Base-by-base conservation (phyloP, 2,329 filamentous ascomycete species). In the Hypoxylon sp. region DNA sequence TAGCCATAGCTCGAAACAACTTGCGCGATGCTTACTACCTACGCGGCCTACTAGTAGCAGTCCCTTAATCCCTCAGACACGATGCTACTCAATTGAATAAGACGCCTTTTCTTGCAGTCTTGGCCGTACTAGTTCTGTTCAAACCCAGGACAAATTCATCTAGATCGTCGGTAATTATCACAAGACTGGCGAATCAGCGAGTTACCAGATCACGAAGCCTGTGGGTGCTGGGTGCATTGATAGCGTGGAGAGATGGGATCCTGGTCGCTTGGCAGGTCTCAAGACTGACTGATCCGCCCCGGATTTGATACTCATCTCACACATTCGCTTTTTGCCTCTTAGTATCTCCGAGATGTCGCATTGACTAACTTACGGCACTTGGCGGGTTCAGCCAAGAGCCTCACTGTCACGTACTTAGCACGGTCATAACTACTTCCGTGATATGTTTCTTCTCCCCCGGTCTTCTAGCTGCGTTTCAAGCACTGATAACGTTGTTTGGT, bases 221-320 rank as follows among this genome's bases (percentile, higher is more conserved):
- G 42, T 46, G 30, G 19, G 21, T 29, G 9, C 50, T 53, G 20
- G 51, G 35, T 30, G 32, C 31, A 41, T 35, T 59, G 41, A 40
- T 29, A 13, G 49, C 52, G 51, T 43, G 56, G 54, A 44, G 54
- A 27, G 13, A 34, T 50, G 27, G 31, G 19, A 16, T 29, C 44
- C 62, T 61, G 59, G 62, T 54, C 44, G 49, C 70, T 71, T 71
- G 69, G 69, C 70, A 63, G 58, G 70, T 71, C 65, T 71, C 69
- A 71, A 66, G 61, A 65, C 38, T 66, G 65, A 65, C 58, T 66
- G 64, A 68, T 63, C 65, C 65, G 60, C 63, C 54, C 34, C 37
- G 27, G 51, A 56, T 57, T n/a, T 60, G 55, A 60, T 54, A 58
- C 55, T 54, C 55, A 55, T 61, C 59, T 63, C 60, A 63, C 57